These are phyloP conservation scores for Pseudogymnoascus sp. DNA, from an alignment of 2,329 filamentous ascomycete species.

Conservation along the genomic window DNA sequence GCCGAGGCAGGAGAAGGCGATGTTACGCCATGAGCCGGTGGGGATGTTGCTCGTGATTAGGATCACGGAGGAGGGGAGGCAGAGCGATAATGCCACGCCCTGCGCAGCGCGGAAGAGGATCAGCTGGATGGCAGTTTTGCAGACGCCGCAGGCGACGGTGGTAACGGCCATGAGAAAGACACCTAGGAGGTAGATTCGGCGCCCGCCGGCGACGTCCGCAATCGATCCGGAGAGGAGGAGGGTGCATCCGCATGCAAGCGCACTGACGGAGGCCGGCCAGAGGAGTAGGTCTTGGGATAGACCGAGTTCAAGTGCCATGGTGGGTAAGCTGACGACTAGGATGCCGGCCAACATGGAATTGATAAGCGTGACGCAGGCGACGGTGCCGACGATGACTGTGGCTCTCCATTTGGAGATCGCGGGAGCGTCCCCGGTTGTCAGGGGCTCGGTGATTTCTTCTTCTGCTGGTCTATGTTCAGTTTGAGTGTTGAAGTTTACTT, in stretches of 20 bases:
- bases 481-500: background rate
- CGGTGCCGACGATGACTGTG: constrained; percentile 14
- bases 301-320: constrained; percentile 32
- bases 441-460: constrained; percentile 8
- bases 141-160: constrained; percentile 37
- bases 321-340: constrained; percentile 34
- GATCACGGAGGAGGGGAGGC: constrained; percentile 40
- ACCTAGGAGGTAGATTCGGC: constrained; percentile 38
- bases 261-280: constrained; percentile 28
- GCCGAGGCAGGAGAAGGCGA: constrained; percentile 44
- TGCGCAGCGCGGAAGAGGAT: constrained; percentile 39
- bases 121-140: constrained; percentile 33
- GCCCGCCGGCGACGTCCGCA: constrained; percentile 40
- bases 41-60: constrained; percentile 41
- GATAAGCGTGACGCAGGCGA: constrained; percentile 24
- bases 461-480: background rate
- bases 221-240: constrained; percentile 42
- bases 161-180: constrained; percentile 36
- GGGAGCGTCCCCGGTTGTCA: background rate
- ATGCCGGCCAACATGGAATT: constrained; percentile 28
- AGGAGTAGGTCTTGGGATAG: constrained; percentile 20
- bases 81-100: constrained; percentile 39
- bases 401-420: constrained; percentile 16
- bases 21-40: constrained; percentile 39
- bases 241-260: constrained; percentile 37